Conservation (phyloP, 2,329 filamentous ascomycete species). For the Cladophialophora immunda region DNA sequence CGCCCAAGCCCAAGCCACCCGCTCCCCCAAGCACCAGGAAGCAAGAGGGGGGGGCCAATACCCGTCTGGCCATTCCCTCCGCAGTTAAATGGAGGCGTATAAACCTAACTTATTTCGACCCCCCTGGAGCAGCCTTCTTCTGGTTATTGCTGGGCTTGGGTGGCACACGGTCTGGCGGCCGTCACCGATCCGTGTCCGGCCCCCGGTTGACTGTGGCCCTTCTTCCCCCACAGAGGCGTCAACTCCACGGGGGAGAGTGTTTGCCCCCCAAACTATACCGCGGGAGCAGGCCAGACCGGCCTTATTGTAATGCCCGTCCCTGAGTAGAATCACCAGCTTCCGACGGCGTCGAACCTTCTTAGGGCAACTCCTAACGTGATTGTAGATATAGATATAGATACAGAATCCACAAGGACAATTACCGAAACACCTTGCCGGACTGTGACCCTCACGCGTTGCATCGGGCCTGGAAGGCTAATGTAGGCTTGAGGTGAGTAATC, state of each 20-base stretch:
- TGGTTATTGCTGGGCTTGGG: background rate
- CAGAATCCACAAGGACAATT: background rate
- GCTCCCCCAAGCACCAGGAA: background rate
- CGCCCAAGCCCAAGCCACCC: background rate
- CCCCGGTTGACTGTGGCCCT: conserved; percentile 19
- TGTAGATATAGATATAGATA: background rate
- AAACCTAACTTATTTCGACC: background rate
- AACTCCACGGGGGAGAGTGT: conserved; percentile 5
- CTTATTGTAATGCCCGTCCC: background rate
- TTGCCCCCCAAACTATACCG: background rate
- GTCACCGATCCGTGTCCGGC: conserved; percentile 17
- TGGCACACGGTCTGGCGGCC: conserved; percentile 3
- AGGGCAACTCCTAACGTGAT: background rate
- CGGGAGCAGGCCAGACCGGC: conserved; percentile 3
- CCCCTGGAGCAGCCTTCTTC: background rate
- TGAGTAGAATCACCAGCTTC: background rate
- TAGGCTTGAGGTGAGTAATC: background rate
- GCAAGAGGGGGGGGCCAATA: background rate
- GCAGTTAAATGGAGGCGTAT: background rate
- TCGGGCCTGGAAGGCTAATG: background rate
- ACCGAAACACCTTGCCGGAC: background rate
- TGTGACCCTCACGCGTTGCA: background rate
- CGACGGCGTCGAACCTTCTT: conserved; percentile 5
- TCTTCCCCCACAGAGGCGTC: conserved; percentile 8
- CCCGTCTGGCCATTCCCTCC: background rate